These are phyloP conservation scores for Lachnellula arida DNA, from an alignment of 2,329 filamentous ascomycete genomes.

Conservation along the genomic window DNA sequence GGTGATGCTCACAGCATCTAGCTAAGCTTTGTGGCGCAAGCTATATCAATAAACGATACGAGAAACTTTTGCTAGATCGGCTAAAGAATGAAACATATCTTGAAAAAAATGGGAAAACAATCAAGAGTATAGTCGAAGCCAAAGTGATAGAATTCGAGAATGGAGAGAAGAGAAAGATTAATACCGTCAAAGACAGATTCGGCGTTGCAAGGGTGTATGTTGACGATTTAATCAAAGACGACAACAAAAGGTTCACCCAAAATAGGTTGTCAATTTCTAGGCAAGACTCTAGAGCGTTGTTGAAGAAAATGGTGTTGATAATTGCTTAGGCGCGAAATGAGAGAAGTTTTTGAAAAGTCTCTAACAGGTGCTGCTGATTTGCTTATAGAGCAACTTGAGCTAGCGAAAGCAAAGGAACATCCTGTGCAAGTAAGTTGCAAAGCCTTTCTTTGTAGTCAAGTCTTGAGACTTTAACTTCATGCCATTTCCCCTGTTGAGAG, in stretches of 20 bases:
- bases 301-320: neutral
- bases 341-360: neutral
- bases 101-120: neutral
- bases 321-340: constrained; percentile 3
- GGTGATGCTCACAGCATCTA: neutral
- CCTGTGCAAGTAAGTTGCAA: neutral
- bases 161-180: constrained; percentile 1
- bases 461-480: too few species aligned
- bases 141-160: neutral
- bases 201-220: neutral
- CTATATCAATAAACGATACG: constrained; percentile 14
- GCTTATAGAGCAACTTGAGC: constrained; percentile 10
- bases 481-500: too few species aligned
- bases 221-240: constrained; percentile 1
- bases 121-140: neutral
- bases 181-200: constrained; percentile 1
- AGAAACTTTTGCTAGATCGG: neutral
- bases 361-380: constrained; percentile 1
- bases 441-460: neutral
- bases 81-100: constrained; percentile 1
- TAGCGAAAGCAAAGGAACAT: constrained; percentile 6
- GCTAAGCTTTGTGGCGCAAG: constrained; percentile 15
- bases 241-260: neutral
- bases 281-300: neutral
- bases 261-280: neutral